Base-by-base conservation (phyloP, 2,329 filamentous ascomycete species). In the Lecanoromycetidae sp. region DNA sequence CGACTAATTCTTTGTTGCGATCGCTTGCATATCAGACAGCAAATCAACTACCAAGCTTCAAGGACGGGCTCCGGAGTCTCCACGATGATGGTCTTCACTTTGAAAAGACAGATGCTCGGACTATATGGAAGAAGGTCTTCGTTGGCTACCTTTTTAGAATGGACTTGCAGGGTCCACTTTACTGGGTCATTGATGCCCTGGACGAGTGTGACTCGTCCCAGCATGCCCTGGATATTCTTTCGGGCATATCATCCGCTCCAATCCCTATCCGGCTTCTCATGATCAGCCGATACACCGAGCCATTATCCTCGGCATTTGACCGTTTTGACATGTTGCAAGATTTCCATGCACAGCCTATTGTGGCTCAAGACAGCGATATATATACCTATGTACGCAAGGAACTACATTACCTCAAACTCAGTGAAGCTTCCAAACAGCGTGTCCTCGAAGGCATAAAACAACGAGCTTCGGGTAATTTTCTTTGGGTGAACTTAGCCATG, bases 401-500 rank as follows among this genome's bases (percentile, higher is more conserved):
- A 15, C 19, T 46, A 19, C 36, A 33, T 4, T 44, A 29, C 12
- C 26, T 50, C 23, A 23, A 34, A 32, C 27, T 29, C 9, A 15
- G 8, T 12, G 29, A 48, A 20, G 27, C 46, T 1, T 57, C 56
- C 34, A 56, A 51, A 20, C 48, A 56, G 5, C 44, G 42, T 2
- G 49, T 63, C 8, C 53, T 52, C 3, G 17, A 50, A 5, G 53
- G 54, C 3, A 48, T 65, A 5, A 37, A 61, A 6, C 39, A 56
- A 3, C 51, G 55, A 15, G 54, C 61, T 0, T 40, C 56, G 3
- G 60, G 58, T 0, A 66, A 62, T 35, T 66, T 66, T 32, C 54
- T 66, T 1, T 52, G 52, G 52, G 52, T 44, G 5, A 20, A 30
- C 22, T 41, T 52, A 3, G 52, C 45, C 10, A 36, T 52, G 12